These are phyloP conservation scores for Gonium pectorale DNA, from an alignment of 139 green algal genomes.

Conservation along the genomic window DNA sequence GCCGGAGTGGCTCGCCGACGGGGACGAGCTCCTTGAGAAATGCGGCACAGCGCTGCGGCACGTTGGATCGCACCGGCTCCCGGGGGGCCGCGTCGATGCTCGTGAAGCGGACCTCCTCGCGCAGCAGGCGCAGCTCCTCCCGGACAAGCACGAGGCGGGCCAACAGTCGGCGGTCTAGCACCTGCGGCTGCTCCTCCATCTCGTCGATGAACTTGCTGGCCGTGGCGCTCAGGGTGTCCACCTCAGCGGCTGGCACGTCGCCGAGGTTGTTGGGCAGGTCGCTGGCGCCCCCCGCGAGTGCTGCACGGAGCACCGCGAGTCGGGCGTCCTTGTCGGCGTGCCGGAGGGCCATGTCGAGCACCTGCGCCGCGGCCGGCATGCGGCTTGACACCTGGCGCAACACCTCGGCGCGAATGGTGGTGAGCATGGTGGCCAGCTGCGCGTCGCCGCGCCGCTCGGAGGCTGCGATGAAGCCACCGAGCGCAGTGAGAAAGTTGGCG, in stretches of 20 bases:
- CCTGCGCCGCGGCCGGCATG: conserved; percentile 9
- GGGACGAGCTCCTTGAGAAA: conserved; percentile 71
- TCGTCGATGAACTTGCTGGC: conserved; percentile 69
- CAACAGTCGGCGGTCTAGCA: conserved; percentile 55
- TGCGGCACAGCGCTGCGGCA: conserved; percentile 60
- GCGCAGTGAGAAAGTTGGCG: conserved; percentile 65
- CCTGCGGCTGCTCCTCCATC: conserved; percentile 69
- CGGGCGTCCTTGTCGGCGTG: conserved; percentile 47
- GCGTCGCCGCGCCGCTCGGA: background rate
- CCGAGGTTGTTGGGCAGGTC: background rate
- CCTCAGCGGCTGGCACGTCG: conserved; percentile 40
- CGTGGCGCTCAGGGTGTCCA: conserved; percentile 56
- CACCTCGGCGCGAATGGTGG: conserved; percentile 52
- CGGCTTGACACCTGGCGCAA: conserved; percentile 48
- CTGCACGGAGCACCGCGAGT: conserved; percentile 28
- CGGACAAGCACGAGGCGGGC: conserved; percentile 62
- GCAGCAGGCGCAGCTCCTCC: conserved; percentile 62
- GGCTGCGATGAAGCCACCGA: conserved; percentile 56
- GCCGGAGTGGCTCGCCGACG: conserved; percentile 34
- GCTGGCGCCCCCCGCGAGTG: conserved; percentile 14
- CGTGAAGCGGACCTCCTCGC: conserved; percentile 44
- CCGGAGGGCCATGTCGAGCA: conserved; percentile 32
- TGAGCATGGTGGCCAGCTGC: conserved; percentile 46
- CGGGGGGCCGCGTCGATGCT: background rate
- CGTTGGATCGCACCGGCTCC: conserved; percentile 54